Evolutionary conservation across 2,329 filamentous ascomycete genomes (phyloP).

Genomic region (Cercospora sp.): DNA sequence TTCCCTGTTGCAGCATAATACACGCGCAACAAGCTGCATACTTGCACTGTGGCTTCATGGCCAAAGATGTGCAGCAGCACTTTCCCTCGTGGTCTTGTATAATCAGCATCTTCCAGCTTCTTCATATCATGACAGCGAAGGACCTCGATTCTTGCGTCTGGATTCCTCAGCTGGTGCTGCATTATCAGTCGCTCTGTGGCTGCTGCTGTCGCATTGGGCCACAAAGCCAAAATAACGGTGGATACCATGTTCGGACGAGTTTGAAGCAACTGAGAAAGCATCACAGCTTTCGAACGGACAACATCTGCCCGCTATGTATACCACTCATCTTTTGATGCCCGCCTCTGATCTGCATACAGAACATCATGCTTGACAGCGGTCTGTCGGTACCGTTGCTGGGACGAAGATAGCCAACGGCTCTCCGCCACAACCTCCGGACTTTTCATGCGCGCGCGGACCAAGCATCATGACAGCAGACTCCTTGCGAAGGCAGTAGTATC

Average conservation of each 20-base stretch:
- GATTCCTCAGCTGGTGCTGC: conserved; percentile 3
- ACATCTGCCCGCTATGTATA: neutral
- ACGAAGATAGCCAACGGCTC: conserved; percentile 3
- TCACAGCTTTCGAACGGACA: neutral
- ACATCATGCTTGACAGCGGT: neutral
- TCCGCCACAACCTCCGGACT: conserved; percentile 2
- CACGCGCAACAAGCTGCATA: conserved; percentile 12
- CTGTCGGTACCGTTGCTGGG: conserved; percentile 3
- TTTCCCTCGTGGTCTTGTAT: neutral
- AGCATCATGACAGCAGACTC: neutral
- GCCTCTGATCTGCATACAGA: neutral
- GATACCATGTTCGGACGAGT: neutral
- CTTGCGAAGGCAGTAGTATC: neutral
- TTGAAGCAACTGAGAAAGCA: neutral
- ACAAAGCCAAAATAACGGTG: conserved; percentile 12
- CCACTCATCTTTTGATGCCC: neutral
- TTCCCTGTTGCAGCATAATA: conserved; percentile 5
- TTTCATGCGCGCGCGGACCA: neutral
- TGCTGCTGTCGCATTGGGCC: conserved; percentile 6
- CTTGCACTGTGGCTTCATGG: conserved; percentile 6
- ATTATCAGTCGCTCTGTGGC: neutral
- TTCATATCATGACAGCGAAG: neutral
- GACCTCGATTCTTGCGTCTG: conserved; percentile 4
- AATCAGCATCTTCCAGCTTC: neutral
- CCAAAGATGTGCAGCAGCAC: conserved; percentile 14